Base-by-base conservation (phyloP, 2,329 filamentous ascomycete genomes). In the Cercospora sp. region DNA sequence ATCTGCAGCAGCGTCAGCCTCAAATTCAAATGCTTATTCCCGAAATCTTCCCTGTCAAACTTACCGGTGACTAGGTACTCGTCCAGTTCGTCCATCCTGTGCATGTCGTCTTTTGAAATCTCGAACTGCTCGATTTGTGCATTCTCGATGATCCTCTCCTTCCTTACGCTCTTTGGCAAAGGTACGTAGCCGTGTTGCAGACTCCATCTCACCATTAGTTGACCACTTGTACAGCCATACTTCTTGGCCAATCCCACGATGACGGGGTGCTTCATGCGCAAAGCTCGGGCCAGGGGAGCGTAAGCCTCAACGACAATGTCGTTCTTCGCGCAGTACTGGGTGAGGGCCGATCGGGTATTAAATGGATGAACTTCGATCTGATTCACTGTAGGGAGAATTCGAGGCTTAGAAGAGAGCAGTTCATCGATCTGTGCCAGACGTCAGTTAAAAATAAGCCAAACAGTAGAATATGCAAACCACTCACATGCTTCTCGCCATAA, bases 361-460 rank as follows among this genome's bases (percentile, higher is more conserved):
- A 94, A 95, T 0, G 91, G 91, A 69, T 94, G 91, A 1, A 94
- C 86, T 77, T 94, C 90, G 73, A 94, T 90, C 80, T 95, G 92
- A 75, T 94, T 94, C 61, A 94, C 87, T 1, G 88, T 86, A 0
- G 92, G 91, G 9, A 82, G 78, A 57, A 91, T 84, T 0, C 84
- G 83, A 0, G 90, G 89, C 10, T 86, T 86, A 0, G 85, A 85
- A 2, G 84, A 83, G 75, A 92, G 85, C 60, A 93, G 81, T 76
- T 93, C 90, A 70, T 91, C 85, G 61, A 93, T 84, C 86, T 90
- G 70, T 20, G 18, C 18, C 28, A 4, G 18, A 55, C 16, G n/a
- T 45, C 48, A 53, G 6, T 20, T 20, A n/a, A 45, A n/a, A 3
- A 7, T 8, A 20, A 0, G 6, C 8, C 3, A 8, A n/a, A 55